These are phyloP conservation scores for Phlebopus sp. DNA, from an alignment of 1,284 basidiomycete genomes.

Conservation along the genomic window DNA sequence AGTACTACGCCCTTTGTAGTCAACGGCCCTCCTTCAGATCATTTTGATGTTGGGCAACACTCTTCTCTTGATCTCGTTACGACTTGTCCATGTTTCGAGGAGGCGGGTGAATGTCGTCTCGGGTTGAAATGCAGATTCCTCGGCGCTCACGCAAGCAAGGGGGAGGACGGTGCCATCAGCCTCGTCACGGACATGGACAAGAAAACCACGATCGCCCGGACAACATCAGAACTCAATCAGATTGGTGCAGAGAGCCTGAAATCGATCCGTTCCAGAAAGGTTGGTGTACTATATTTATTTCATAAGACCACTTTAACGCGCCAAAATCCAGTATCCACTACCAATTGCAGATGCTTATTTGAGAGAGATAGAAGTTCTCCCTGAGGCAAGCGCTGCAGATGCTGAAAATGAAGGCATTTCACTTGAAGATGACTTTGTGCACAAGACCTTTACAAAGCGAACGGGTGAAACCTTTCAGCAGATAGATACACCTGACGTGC, in stretches of 20 bases:
- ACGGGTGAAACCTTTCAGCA: slow-evolving; percentile 36
- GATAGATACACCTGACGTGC: slow-evolving; percentile 63
- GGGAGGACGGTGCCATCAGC: slow-evolving; percentile 40
- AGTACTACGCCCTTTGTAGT: slow-evolving; percentile 48
- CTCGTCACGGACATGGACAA: slow-evolving; percentile 57
- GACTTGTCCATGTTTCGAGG: slow-evolving; percentile 71
- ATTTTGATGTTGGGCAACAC: background rate
- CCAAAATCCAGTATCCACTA: slow-evolving; percentile 53
- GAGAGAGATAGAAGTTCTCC: slow-evolving; percentile 48
- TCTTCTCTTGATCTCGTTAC: slow-evolving; percentile 49
- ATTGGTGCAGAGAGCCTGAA: slow-evolving; percentile 56
- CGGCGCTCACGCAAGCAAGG: slow-evolving; percentile 60
- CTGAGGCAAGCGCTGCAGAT: slow-evolving; percentile 33
- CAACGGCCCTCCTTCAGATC: background rate
- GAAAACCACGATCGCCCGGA: slow-evolving; percentile 46
- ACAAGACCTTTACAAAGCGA: slow-evolving; percentile 32
- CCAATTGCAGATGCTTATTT: slow-evolving; percentile 72
- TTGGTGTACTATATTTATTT: slow-evolving; percentile 28
- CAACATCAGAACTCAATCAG: slow-evolving; percentile 76
- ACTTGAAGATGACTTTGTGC: slow-evolving; percentile 13
- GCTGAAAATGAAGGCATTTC: slow-evolving; percentile 18
- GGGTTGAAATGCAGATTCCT: slow-evolving; percentile 93
- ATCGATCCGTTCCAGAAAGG: slow-evolving; percentile 65
- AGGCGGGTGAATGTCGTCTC: slow-evolving; percentile 78
- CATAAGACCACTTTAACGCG: slow-evolving; percentile 3